Base-by-base conservation (phyloP, 148 eudicot genomes). In the Fallopia convolvulus region DNA sequence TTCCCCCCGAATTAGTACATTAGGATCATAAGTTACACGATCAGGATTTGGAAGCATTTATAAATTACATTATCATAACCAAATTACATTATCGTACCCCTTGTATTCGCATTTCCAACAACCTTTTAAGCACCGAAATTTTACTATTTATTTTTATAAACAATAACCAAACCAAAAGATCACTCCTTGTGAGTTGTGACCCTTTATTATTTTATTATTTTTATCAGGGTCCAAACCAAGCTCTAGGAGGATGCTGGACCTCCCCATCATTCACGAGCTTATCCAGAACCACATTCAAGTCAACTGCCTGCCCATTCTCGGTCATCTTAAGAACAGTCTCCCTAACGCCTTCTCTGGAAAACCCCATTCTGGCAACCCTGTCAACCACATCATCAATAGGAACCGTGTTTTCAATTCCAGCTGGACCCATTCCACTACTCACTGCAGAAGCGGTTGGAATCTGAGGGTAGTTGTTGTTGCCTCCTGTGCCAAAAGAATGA, bases 261-360 rank as follows among this genome's bases (percentile, higher is more conserved):
- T 65, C 36, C 13, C 71, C 71, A 26, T 5, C 71, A 65, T 65
- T 77, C 80, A 81, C 77, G 40, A 81, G 52, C 83, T 81, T 77
- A 61, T 81, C 83, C 21, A 81, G 83, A 74, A 81, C 83, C 1
- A 46, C 74, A 48, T 81, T 81, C 21, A 81, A 71, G 73, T 81
- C 80, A n/a, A 72, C 77, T 1, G 79, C 30, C 26, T 76, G 76
- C 47, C 82, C 83, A 47, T 53, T 61, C 33, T 72, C 76, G 0
- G 39, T 48, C 72, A 81, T 39, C 50, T 60, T 81, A 76, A 33
- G 71, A 33, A 39, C 83, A 18, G 74, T 81, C 20, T 74, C 77
- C 48, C 63, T 77, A 1, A 48, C 77, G 4, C 40, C 6, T 41
- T 81, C 79, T 76, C 76, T 42, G 55, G 71, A 72, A 56, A 81